Evolutionary conservation across 176 grass and related monocot genomes (phyloP).

Genomic region (Themeda triandra): DNA sequence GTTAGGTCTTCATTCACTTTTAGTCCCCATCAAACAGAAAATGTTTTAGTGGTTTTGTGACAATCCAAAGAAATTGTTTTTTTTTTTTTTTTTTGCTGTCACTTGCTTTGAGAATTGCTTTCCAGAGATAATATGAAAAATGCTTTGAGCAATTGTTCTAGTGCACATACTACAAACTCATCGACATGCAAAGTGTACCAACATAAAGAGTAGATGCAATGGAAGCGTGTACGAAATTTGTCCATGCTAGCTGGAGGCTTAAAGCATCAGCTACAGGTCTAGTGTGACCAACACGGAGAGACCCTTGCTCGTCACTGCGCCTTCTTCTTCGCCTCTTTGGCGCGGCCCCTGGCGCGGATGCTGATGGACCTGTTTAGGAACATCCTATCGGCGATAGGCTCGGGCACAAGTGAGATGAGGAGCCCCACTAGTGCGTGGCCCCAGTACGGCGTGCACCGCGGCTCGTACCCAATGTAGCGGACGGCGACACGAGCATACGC

Average conservation of each 20-base stretch:
- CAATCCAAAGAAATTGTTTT: no score
- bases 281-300: not conserved
- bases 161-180: not conserved
- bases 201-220: no score
- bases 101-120: no score
- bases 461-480: conserved; percentile 65
- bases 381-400: conserved; percentile 39
- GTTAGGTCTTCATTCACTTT: no score
- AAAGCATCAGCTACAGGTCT: not conserved
- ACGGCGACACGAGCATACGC: conserved; percentile 52
- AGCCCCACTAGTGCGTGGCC: conserved; percentile 57
- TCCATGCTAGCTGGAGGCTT: not conserved
- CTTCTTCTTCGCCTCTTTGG: conserved; percentile 54
- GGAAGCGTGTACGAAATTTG: not conserved
- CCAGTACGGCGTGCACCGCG: conserved; percentile 77
- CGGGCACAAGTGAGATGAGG: conserved; percentile 40
- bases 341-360: conserved; percentile 38
- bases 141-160: no score
- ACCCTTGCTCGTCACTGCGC: not conserved
- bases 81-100: no score
- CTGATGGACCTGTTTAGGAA: conserved; percentile 33
- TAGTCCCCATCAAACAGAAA: no score
- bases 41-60: no score
- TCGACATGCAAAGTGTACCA: not conserved
- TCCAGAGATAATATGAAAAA: no score